Conservation (phyloP, 768 basidiomycete genomes). For the Psilocybe azurescens region DNA sequence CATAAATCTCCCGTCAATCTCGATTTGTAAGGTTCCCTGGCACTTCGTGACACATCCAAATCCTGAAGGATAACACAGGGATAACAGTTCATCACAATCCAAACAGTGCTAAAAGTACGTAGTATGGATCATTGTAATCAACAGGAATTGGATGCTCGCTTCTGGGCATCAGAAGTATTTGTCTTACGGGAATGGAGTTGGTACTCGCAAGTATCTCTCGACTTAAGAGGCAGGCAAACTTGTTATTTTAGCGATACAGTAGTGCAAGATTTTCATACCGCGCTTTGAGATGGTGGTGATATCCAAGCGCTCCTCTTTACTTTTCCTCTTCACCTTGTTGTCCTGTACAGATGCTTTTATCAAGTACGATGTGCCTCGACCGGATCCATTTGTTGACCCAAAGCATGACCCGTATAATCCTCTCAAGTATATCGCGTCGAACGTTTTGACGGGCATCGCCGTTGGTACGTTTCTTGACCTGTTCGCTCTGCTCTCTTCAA, state of each 20-base stretch:
- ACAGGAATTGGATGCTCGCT: no score
- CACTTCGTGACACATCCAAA: no score
- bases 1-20: no score
- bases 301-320: neutral
- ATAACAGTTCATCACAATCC: no score
- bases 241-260: neutral
- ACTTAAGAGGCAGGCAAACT: neutral
- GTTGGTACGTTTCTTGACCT: constrained; percentile 22
- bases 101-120: no score
- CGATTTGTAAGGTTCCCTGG: no score
- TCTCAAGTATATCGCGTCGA: constrained; percentile 59
- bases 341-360: constrained; percentile 20
- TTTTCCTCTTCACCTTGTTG: constrained; percentile 15
- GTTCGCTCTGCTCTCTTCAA: neutral
- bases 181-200: no score
- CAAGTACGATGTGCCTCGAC: constrained; percentile 36
- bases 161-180: no score
- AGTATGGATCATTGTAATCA: no score
- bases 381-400: constrained; percentile 47
- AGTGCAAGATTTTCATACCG: neutral
- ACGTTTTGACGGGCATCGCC: constrained; percentile 55
- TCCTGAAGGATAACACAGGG: no score
- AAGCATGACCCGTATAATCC: constrained; percentile 46
- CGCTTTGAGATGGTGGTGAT: no score
- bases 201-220: no score